A percentile compares a stretch with the other conserved stretches of the same genome.
Evolutionary conservation across 495 filamentous ascomycete genomes (phyloP).

Genomic region (Penicillium malachiteum): DNA sequence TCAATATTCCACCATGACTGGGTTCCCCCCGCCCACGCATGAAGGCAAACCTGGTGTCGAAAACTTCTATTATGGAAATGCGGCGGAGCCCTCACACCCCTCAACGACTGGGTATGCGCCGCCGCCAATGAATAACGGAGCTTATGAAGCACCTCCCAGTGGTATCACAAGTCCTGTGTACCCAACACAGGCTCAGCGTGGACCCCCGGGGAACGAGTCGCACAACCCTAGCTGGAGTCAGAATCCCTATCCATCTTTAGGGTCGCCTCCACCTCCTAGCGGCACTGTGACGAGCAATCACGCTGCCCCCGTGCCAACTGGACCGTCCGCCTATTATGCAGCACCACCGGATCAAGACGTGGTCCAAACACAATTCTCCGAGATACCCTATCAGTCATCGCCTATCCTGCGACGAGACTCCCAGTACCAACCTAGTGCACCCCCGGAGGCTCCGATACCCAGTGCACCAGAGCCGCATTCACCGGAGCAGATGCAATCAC

Average conservation of each 20-base stretch:
- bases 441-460: conserved; percentile 15
- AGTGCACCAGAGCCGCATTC: conserved; percentile 30
- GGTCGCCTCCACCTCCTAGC: conserved; percentile 29
- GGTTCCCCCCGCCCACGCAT: conserved; percentile 52
- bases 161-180: conserved; percentile 30
- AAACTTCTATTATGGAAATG: conserved; percentile 75
- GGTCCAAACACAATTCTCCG: conserved; percentile 17
- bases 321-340: conserved; percentile 34
- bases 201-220: conserved; percentile 20
- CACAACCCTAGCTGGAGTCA: conserved; percentile 28
- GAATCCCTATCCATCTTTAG: conserved; percentile 26
- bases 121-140: conserved; percentile 27
- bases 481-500: conserved; percentile 29
- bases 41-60: conserved; percentile 60
- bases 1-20: conserved; percentile 59
- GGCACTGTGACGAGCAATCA: conserved; percentile 21
- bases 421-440: conserved; percentile 33
- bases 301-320: conserved; percentile 16
- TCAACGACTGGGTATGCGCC: conserved; percentile 46
- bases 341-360: conserved; percentile 24
- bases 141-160: conserved; percentile 15
- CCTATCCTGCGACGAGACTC: conserved; percentile 32
- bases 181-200: conserved; percentile 23
- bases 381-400: conserved; percentile 29
- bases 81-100: conserved; percentile 43